Evolutionary conservation across 345 rosid genomes (phyloP).

Genomic region (Bruguiera gymnorhiza): DNA sequence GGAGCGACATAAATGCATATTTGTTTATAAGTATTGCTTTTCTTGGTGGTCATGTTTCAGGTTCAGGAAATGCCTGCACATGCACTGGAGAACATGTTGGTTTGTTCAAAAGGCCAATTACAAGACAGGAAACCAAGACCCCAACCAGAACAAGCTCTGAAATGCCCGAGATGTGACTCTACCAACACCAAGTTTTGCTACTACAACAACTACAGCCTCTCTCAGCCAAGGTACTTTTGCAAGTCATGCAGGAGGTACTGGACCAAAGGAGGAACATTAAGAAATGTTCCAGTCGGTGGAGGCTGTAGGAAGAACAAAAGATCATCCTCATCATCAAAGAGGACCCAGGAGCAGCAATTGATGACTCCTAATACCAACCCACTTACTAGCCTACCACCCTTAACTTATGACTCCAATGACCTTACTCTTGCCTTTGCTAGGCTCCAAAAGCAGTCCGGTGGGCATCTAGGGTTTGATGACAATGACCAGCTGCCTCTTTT

Average conservation of each 20-base stretch:
- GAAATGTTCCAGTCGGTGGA: conserved; percentile 81
- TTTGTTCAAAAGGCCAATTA: conserved; percentile 46
- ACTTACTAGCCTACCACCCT: conserved; percentile 35
- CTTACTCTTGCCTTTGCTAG: conserved; percentile 70
- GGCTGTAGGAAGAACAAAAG: conserved; percentile 77
- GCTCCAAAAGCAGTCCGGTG: conserved; percentile 50
- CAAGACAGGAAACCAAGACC: conserved; percentile 61
- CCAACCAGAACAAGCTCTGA: conserved; percentile 59
- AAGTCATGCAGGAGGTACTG: conserved; percentile 81
- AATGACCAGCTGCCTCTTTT: conserved; percentile 34
- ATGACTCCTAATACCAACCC: conserved; percentile 37
- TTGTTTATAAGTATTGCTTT: too few species aligned
- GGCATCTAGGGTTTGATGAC: conserved; percentile 53
- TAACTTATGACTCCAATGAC: conserved; percentile 60
- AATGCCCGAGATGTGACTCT: conserved; percentile 79
- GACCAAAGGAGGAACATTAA: conserved; percentile 82
- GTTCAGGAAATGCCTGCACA: background rate
- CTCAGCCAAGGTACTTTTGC: conserved; percentile 86
- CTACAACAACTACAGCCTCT: conserved; percentile 84
- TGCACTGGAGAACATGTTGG: conserved; percentile 64
- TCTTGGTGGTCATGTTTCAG: background rate
- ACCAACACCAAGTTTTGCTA: conserved; percentile 84
- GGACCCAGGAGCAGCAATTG: conserved; percentile 41
- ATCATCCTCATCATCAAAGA: conserved; percentile 47
- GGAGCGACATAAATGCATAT: too few species aligned